Percentiles rank a stretch among this genome's conserved stretches.
Conservation (phyloP, 1,284 basidiomycete genomes). For the Taiwanofungus camphoratus region DNA sequence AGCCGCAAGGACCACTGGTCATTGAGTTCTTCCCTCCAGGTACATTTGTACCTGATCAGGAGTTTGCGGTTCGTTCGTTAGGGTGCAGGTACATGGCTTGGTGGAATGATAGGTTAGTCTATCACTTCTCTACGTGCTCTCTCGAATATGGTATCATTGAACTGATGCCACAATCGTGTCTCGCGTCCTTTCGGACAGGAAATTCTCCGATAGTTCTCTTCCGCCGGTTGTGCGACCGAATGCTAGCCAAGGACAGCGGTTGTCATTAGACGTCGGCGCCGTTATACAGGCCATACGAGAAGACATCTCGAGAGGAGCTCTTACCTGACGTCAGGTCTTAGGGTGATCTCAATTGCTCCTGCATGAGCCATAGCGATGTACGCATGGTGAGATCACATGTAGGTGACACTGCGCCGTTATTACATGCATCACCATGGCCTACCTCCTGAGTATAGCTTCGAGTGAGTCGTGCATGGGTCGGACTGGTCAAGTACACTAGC, state of each 20-base stretch:
- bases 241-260: constrained; percentile 32
- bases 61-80: constrained; percentile 55
- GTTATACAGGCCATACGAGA: constrained; percentile 38
- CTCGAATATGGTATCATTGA: background rate
- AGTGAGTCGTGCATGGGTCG: too few species aligned
- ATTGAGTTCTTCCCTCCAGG: constrained; percentile 79
- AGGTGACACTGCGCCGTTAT: background rate
- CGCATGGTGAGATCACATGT: too few species aligned
- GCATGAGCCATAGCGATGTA: too few species aligned
- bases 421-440: background rate
- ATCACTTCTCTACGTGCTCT: background rate
- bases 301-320: constrained; percentile 17
- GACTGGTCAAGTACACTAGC: too few species aligned
- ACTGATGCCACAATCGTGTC: background rate
- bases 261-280: constrained; percentile 46
- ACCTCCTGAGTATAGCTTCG: background rate
- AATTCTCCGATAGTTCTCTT: constrained; percentile 26
- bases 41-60: constrained; percentile 69
- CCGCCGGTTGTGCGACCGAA: constrained; percentile 37
- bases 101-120: constrained; percentile 52
- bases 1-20: constrained; percentile 25
- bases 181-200: constrained; percentile 17
- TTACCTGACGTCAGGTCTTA: constrained; percentile 5
- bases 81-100: constrained; percentile 74
- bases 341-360: too few species aligned